Evolutionary conservation across 495 filamentous ascomycete genomes (phyloP).

Genomic region (Xylaria nigripes): DNA sequence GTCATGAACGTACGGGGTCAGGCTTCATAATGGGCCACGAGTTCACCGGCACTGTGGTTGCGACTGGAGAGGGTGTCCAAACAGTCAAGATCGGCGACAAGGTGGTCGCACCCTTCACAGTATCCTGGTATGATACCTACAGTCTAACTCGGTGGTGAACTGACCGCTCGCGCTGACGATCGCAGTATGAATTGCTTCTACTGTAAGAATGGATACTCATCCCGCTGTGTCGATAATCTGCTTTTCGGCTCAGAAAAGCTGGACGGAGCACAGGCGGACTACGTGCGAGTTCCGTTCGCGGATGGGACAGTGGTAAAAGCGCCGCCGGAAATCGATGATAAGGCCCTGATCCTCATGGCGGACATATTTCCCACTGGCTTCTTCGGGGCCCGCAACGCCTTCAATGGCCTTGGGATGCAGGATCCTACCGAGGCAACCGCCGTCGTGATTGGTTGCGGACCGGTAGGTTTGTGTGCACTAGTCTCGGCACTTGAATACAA

Average conservation of each 20-base stretch:
- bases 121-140: conserved; percentile 65
- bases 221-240: conserved; percentile 65
- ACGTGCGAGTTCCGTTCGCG: conserved; percentile 76
- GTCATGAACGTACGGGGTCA: conserved; percentile 52
- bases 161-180: conserved; percentile 3
- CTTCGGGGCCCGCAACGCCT: conserved; percentile 80
- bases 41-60: conserved; percentile 69
- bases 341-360: conserved; percentile 79
- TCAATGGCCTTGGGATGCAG: conserved; percentile 54
- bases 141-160: not conserved
- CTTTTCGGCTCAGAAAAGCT: conserved; percentile 68
- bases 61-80: conserved; percentile 59
- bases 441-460: conserved; percentile 82
- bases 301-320: conserved; percentile 75
- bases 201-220: conserved; percentile 73
- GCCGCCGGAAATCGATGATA: conserved; percentile 65
- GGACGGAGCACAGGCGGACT: conserved; percentile 89
- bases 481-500: conserved; percentile 73
- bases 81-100: conserved; percentile 66
- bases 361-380: conserved; percentile 84
- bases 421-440: conserved; percentile 63
- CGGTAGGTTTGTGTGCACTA: conserved; percentile 80
- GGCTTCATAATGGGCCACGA: conserved; percentile 63
- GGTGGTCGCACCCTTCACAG: conserved; percentile 77
- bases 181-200: conserved; percentile 81